Base-by-base conservation (phyloP, 371 early-diverging fungal genomes). In the Mortierella sp. region DNA sequence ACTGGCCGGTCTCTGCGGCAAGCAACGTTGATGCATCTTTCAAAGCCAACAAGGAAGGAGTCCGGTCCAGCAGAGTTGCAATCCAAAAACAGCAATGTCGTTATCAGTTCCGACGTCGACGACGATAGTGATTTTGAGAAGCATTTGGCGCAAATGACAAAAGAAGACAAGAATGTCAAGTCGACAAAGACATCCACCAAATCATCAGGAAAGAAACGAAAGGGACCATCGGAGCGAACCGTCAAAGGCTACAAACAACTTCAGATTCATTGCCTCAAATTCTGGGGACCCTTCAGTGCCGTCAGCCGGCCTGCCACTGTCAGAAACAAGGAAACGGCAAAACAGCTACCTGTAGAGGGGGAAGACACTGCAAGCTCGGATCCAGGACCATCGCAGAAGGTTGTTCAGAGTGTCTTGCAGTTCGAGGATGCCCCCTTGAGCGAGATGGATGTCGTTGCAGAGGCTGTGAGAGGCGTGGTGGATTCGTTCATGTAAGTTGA, bases 391-490 rank as follows among this genome's bases (percentile, higher is more conserved):
- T 14, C 25, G 8, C 55, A 50, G 19, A 65, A 57, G 25, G 12
- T 55, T 13, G 54, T 65, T 16, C 77, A 76, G 22, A 51, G 66
- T 21, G 25, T 69, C 10, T 39, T 76, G 29, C 65, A 76, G 17
- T 50, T 76, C 19, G 77, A 76, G 2, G 54, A 52, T 3, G 62
- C 77, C 0, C 77, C 77, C 10, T 27, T 76, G 29, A 64, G 65
- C 29, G 77, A 76, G 52, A 76, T 76, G 77, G 77, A 76, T 46
- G 77, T 76, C 34, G 65, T 76, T 54, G 69, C 69, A 34, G 69
- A 76, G 1, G 77, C 77, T 21, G 77, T 76, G 8, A 65, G 68
- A 21, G 69, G 57, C 16, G 65, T 69, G 8, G 59, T 63, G 8
- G 62, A 76, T 34, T 41, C 49, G 10, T 76, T 65, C 29, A 76